A percentile compares a stretch with the other conserved stretches of the same genome.
Evolutionary conservation across 768 basidiomycete genomes (phyloP).

Genomic region (Collybia nuda): DNA sequence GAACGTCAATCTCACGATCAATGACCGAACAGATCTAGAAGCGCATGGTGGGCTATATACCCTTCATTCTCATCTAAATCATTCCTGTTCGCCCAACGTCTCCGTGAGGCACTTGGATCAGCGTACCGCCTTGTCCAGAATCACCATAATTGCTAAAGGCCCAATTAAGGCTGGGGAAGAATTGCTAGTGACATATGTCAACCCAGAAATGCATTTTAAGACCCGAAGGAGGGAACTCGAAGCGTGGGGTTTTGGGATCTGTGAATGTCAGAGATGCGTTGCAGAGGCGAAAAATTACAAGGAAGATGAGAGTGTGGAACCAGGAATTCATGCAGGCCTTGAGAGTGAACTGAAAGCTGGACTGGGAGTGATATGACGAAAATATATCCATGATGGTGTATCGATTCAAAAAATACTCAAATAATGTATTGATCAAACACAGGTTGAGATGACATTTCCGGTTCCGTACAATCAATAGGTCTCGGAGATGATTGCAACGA

Average conservation of each 20-base stretch:
- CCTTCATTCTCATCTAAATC: slow-evolving; percentile 87
- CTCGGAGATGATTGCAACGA: too few relatives aligned
- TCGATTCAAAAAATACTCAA: too few relatives aligned
- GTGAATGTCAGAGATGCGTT: slow-evolving; percentile 66
- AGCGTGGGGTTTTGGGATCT: slow-evolving; percentile 77
- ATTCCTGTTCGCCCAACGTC: slow-evolving; percentile 77
- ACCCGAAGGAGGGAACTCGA: slow-evolving; percentile 52
- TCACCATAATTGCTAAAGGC: slow-evolving; percentile 69
- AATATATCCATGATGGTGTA: background rate
- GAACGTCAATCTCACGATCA: background rate
- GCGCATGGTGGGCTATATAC: slow-evolving; percentile 85
- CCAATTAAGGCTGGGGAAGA: slow-evolving; percentile 73
- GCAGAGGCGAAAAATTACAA: slow-evolving; percentile 49
- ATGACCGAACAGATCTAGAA: slow-evolving; percentile 73
- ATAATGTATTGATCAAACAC: too few relatives aligned
- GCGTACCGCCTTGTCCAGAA: slow-evolving; percentile 66
- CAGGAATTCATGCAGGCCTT: slow-evolving; percentile 41
- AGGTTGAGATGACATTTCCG: too few relatives aligned
- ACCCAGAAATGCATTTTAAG: slow-evolving; percentile 52
- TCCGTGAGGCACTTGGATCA: slow-evolving; percentile 78
- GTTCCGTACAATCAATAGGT: too few relatives aligned
- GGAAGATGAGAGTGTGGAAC: slow-evolving; percentile 16
- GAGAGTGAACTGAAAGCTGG: slow-evolving; percentile 65
- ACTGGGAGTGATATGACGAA: slow-evolving; percentile 47
- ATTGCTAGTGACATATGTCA: slow-evolving; percentile 75